A percentile compares a stretch with the other conserved stretches of the same genome.
Conservation (phyloP, 768 basidiomycete species). For the Mycena epipterygia region DNA sequence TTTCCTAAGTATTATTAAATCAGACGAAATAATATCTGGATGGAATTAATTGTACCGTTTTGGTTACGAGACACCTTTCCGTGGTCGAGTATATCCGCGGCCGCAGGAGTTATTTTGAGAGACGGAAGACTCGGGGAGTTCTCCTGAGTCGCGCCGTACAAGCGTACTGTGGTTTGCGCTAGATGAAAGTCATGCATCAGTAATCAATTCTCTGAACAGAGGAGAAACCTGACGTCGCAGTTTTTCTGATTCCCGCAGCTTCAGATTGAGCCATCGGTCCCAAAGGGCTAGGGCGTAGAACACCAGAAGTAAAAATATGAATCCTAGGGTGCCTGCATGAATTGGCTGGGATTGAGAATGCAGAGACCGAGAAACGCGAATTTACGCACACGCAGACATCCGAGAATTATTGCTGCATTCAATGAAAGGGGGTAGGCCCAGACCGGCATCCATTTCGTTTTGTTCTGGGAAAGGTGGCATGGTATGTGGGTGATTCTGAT, state of each 20-base stretch:
- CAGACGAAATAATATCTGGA: background rate
- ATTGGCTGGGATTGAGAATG: background rate
- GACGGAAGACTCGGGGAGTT: background rate
- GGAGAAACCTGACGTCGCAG: conserved; percentile 7
- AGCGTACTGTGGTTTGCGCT: background rate
- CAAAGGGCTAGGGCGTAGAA: conserved; percentile 54
- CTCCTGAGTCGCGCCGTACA: conserved; percentile 19
- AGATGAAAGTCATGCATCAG: background rate
- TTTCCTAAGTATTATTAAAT: background rate
- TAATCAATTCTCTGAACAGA: background rate
- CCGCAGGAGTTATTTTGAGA: background rate
- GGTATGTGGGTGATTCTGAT: background rate
- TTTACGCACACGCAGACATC: conserved; percentile 4
- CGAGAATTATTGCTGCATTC: conserved; percentile 21
- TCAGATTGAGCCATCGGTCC: conserved; percentile 53
- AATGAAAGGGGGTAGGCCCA: background rate
- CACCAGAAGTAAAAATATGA: conserved; percentile 46
- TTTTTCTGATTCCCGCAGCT: conserved; percentile 41
- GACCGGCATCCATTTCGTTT: background rate
- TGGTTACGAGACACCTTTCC: background rate
- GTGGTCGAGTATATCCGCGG: background rate
- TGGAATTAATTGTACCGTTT: background rate
- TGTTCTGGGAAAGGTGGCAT: conserved; percentile 16
- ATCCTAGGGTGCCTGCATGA: conserved; percentile 39
- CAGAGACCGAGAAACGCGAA: background rate